Evolutionary conservation across 768 basidiomycete species (phyloP).

Genomic region (Calocybe gangraenosa): DNA sequence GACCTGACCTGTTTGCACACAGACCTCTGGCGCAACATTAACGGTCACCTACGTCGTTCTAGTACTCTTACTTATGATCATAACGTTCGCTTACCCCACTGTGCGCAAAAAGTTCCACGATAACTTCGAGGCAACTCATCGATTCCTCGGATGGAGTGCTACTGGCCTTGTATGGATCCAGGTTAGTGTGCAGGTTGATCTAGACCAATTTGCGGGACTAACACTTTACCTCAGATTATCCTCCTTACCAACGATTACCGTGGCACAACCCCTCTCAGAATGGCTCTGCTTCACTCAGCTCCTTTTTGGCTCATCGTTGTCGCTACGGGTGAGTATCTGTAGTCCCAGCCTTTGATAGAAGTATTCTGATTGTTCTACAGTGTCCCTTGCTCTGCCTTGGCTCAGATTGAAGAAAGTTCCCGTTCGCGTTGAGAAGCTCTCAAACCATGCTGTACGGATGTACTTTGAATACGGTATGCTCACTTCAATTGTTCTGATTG

Average conservation of each 20-base stretch:
- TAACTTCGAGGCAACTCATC: constrained; percentile 39
- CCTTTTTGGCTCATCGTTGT: constrained; percentile 6
- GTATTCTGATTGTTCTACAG: background rate
- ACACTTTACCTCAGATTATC: constrained; percentile 35
- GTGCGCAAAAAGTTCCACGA: constrained; percentile 35
- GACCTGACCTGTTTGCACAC: background rate
- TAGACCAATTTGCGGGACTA: no score
- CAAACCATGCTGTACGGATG: constrained; percentile 8
- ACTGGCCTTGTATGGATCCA: constrained; percentile 41
- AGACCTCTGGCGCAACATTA: constrained; percentile 4
- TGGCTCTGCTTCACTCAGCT: constrained; percentile 3
- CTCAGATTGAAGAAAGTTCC: constrained; percentile 10
- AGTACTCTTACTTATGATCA: constrained; percentile 28
- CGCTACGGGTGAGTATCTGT: constrained; percentile 3
- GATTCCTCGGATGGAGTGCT: constrained; percentile 44
- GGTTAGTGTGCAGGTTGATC: no score
- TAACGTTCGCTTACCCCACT: constrained; percentile 36
- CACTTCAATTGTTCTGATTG: background rate
- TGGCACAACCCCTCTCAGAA: constrained; percentile 1
- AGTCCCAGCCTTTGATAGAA: no score
- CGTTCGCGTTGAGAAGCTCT: constrained; percentile 8
- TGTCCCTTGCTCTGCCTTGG: constrained; percentile 3
- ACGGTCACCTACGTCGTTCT: constrained; percentile 5
- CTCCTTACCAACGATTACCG: constrained; percentile 50
- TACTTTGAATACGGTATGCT: constrained; percentile 5